Base-by-base conservation (phyloP, 1,139 yeast species). In the Debaryomycetaceae sp. region DNA sequence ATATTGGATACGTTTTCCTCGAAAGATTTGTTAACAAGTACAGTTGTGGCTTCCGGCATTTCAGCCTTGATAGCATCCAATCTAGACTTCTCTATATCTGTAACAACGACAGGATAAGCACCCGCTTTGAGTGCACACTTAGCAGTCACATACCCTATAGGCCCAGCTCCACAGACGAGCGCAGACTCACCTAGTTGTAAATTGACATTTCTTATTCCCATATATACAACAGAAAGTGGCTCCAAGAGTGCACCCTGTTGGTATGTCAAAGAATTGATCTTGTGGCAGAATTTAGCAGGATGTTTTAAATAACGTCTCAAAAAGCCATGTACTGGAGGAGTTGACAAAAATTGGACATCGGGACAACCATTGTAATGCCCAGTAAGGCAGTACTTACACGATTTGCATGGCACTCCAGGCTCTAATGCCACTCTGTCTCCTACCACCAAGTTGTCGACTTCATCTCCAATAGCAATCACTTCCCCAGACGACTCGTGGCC, bases 391-490 rank as follows among this genome's bases (percentile, higher is more conserved):
- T 58, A 58, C 37, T 58, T 59, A 42, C 72, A 69, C 41, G 56
- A 49, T 27, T 66, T 62, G 42, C 68, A 57, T 31, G 65, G 60
- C 23, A 54, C 41, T 39, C 59, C 62, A 9, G 65, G 65, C 45
- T 62, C 66, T 45, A 62, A 49, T 14, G 66, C 64, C 17, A 62
- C 66, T 38, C 57, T 52, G 46, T 62, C 66, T 27, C 66, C 66
- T 14, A 52, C 52, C 39, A 50, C 50, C 30, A 60, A 52, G 33
- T 50, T 51, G 8, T 50, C 48, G 8, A 62, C 66, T 8, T 51
- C 52, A 31, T 43, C 53, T 14, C 66, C 66, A 36, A 59, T 48
- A 8, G 53, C 60, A 13, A 59, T 20, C 22, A 62, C 53, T 42
- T 55, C 57, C 23, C 66, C 66, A 14, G 59, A 46, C 5, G 63